Evolutionary conservation across 2,329 filamentous ascomycete genomes (phyloP).

Genomic region (Diaporthe citriasiana): DNA sequence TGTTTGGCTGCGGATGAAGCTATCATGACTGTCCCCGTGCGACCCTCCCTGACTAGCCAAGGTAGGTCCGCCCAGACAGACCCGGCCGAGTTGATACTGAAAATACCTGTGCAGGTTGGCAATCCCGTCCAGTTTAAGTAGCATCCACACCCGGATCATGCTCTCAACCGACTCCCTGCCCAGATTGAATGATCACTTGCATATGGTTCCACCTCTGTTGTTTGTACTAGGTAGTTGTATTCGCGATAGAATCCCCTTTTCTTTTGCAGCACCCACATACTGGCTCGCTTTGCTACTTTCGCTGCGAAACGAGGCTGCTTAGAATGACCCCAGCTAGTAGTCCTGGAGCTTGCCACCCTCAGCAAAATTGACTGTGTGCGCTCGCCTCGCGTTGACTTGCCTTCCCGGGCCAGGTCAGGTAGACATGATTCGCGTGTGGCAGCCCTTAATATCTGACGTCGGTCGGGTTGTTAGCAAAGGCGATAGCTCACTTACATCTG

Average conservation of each 20-base stretch:
- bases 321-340: background rate
- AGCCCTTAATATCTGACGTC: conserved; percentile 4
- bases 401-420: background rate
- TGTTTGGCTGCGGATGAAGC: conserved; percentile 29
- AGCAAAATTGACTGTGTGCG: background rate
- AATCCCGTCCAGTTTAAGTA: conserved; percentile 11
- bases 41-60: conserved; percentile 26
- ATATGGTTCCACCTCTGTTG: background rate
- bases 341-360: background rate
- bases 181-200: conserved; percentile 7
- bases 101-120: background rate
- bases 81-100: background rate
- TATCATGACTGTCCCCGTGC: conserved; percentile 33
- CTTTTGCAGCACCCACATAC: background rate
- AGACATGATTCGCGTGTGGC: conserved; percentile 3
- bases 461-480: background rate
- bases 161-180: background rate
- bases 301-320: background rate
- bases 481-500: conserved; percentile 23
- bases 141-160: background rate
- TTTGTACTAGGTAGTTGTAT: background rate
- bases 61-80: background rate
- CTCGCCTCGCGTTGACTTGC: conserved; percentile 29
- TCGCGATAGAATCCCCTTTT: background rate
- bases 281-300: background rate